A percentile compares a stretch with the other conserved stretches of the same genome.
These are phyloP conservation scores for Adenanthera pavonina DNA, from an alignment of 306 rosid genomes.

Conservation along the genomic window DNA sequence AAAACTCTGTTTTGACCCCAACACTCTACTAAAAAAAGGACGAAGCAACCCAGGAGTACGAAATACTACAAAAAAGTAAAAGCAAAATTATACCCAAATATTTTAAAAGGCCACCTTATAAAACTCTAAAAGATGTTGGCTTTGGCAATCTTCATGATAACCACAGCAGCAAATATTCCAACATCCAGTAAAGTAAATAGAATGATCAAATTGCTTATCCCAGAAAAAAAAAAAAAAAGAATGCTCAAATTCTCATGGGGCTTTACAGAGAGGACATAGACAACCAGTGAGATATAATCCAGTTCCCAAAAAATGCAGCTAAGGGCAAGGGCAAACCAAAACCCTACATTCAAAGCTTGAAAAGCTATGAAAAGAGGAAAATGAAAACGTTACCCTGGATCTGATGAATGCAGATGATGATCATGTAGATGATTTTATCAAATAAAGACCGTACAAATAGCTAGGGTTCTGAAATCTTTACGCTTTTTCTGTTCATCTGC, in stretches of 20 bases:
- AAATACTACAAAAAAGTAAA: background rate
- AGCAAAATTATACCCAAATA: background rate
- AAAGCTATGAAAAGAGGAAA: background rate
- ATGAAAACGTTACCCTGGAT: background rate
- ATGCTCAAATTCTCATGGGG: constrained; percentile 43
- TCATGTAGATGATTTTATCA: constrained; percentile 25
- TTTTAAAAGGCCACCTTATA: background rate
- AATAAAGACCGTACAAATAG: constrained; percentile 14
- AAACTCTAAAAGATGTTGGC: background rate
- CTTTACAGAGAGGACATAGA: background rate
- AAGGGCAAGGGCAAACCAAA: background rate
- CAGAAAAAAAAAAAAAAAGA: constrained; percentile 8
- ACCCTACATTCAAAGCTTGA: background rate
- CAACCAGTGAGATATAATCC: background rate
- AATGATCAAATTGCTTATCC: constrained; percentile 44
- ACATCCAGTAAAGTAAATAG: constrained; percentile 22
- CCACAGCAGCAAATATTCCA: constrained; percentile 8
- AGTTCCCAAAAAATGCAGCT: background rate
- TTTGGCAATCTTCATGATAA: background rate
- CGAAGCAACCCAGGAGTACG: background rate
- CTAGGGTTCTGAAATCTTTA: constrained; percentile 59
- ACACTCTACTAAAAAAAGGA: background rate
- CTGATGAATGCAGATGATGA: constrained; percentile 42
- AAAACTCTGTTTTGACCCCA: constrained; percentile 6
- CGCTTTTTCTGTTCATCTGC: constrained; percentile 44